A percentile compares a stretch with the other conserved stretches of the same genome.
Evolutionary conservation across 2,329 filamentous ascomycete genomes (phyloP).

Genomic region (Nemania abortiva): DNA sequence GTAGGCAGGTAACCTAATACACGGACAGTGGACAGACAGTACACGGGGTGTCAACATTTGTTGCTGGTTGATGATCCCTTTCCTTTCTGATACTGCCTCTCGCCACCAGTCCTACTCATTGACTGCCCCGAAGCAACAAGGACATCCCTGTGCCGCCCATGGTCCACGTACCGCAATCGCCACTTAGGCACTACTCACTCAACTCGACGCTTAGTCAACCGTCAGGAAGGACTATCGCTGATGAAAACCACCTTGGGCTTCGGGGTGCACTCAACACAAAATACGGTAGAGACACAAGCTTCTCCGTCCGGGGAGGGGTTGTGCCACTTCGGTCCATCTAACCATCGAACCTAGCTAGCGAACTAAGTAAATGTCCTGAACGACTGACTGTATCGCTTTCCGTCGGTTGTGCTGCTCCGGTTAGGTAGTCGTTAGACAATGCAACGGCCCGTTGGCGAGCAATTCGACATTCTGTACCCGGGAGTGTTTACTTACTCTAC

Average conservation of each 20-base stretch:
- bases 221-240: no score
- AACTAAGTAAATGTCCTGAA: no score
- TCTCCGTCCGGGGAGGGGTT: background rate
- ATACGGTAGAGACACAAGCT: background rate
- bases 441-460: background rate
- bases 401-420: no score
- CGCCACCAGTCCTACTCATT: background rate
- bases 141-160: conserved; percentile 1
- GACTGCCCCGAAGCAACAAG: background rate
- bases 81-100: background rate
- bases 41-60: no score
- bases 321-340: background rate
- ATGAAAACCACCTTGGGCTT: background rate
- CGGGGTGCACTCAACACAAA: conserved; percentile 2
- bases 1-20: no score
- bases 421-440: background rate
- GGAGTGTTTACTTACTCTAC: background rate
- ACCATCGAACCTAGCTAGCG: background rate
- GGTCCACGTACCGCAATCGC: background rate
- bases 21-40: no score
- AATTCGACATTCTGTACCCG: no score
- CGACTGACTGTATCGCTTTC: no score
- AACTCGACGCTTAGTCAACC: background rate
- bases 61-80: background rate
- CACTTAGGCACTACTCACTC: conserved; percentile 2